phyloP scores from a whole-genome alignment of 768 basidiomycete genomes.

The Psilocybe tampanensis region DNA sequence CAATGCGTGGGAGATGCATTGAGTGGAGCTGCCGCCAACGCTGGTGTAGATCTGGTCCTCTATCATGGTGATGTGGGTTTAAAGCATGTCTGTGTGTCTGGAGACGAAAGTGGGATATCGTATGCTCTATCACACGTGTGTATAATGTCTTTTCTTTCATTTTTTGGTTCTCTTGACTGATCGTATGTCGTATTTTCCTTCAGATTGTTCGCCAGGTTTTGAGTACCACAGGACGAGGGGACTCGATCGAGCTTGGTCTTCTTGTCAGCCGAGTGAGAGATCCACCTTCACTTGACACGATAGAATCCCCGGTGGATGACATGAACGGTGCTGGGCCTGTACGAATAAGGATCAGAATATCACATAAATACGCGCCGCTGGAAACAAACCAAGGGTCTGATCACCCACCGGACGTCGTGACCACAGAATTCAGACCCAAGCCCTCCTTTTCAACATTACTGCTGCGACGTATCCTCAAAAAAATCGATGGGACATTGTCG shows the following conservation, averaged over 20 bases:
- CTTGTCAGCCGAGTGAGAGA: conserved; percentile 39
- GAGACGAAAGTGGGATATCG: conserved; percentile 82
- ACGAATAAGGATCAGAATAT: conserved; percentile 47
- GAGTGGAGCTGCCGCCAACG: conserved; percentile 80
- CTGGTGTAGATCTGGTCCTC: conserved; percentile 87
- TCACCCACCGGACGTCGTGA: conserved; percentile 19
- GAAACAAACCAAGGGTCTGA: conserved; percentile 23
- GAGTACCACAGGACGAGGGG: conserved; percentile 64
- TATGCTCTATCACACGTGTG: conserved; percentile 86
- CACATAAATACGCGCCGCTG: conserved; percentile 44
- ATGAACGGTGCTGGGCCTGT: conserved; percentile 31
- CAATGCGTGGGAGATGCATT: conserved; percentile 89
- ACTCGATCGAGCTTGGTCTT: conserved; percentile 86
- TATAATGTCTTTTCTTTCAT: conserved; percentile 14
- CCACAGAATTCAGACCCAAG: conserved; percentile 41
- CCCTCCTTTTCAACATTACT: conserved; percentile 51
- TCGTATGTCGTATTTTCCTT: background rate
- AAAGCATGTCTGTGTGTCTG: conserved; percentile 83
- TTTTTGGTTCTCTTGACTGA: background rate
- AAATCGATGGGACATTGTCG: conserved; percentile 55
- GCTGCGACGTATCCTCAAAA: conserved; percentile 60
- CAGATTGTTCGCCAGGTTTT: conserved; percentile 88
- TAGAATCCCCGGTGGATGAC: conserved; percentile 21
- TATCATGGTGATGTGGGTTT: conserved; percentile 89
- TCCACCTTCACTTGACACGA: conserved; percentile 4